phyloP scores from a whole-genome alignment of 2,329 filamentous ascomycete species.

The Calonectria hongkongensis region DNA sequence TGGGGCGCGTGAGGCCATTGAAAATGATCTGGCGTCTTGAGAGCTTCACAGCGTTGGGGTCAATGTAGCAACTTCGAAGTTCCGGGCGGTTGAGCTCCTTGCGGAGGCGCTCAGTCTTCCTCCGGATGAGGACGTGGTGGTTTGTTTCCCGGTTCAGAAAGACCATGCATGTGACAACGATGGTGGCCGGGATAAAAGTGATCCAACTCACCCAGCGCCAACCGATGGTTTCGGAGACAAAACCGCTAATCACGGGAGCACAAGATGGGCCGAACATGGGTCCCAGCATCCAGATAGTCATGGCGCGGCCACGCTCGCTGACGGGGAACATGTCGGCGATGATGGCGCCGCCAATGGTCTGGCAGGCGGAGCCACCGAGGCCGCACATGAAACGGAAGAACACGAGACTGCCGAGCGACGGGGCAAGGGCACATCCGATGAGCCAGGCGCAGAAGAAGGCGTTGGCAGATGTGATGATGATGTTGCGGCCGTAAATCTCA shows the following conservation, averaged over 20 bases:
- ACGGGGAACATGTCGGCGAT: constrained; percentile 73
- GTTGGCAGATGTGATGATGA: constrained; percentile 74
- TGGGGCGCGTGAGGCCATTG: constrained; percentile 73
- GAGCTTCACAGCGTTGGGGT: constrained; percentile 50
- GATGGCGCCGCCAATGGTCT: constrained; percentile 73
- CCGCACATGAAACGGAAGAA: constrained; percentile 77
- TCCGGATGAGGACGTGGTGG: constrained; percentile 68
- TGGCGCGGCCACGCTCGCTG: constrained; percentile 67
- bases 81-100: constrained; percentile 66
- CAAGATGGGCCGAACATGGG: constrained; percentile 74
- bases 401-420: constrained; percentile 71
- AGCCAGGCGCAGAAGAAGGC: constrained; percentile 77
- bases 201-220: constrained; percentile 74
- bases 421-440: constrained; percentile 78
- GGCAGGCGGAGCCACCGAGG: constrained; percentile 72
- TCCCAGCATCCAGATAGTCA: constrained; percentile 72
- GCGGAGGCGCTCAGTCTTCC: constrained; percentile 67
- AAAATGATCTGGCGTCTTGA: constrained; percentile 51
- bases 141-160: constrained; percentile 63
- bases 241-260: constrained; percentile 70
- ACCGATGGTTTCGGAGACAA: constrained; percentile 68
- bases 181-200: constrained; percentile 66
- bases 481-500: constrained; percentile 79
- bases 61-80: constrained; percentile 67
- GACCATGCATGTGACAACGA: constrained; percentile 52